These are phyloP conservation scores for Poronia punctata DNA, from an alignment of 495 filamentous ascomycete genomes.

Conservation along the genomic window DNA sequence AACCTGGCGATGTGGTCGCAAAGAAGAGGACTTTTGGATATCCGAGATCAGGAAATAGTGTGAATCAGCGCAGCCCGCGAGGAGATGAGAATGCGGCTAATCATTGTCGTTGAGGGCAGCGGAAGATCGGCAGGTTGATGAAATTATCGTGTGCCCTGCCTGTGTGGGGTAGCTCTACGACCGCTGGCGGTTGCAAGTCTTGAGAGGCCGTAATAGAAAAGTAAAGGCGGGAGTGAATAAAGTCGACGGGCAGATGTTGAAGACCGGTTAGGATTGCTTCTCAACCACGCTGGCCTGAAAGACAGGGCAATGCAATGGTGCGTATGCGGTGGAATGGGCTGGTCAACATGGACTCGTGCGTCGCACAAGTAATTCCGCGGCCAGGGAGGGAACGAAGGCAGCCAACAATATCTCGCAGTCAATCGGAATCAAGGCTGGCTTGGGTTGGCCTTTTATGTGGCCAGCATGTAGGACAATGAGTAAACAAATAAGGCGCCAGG, in stretches of 20 bases:
- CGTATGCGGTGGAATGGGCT: slow-evolving; percentile 8
- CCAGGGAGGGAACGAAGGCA: slow-evolving; percentile 2
- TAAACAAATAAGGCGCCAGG: no score
- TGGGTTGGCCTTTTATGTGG: no score
- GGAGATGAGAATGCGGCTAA: slow-evolving; percentile 40
- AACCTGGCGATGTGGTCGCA: slow-evolving; percentile 18
- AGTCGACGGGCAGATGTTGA: slow-evolving; percentile 12
- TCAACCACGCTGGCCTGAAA: slow-evolving; percentile 14
- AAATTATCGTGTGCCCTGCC: slow-evolving; percentile 5
- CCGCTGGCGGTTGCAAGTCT: slow-evolving; percentile 6
- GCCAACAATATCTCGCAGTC: neutral
- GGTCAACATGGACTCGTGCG: slow-evolving; percentile 9
- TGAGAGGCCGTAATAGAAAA: slow-evolving; percentile 5
- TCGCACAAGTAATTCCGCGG: slow-evolving; percentile 8
- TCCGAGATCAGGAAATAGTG: slow-evolving; percentile 40
- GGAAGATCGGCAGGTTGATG: slow-evolving; percentile 13
- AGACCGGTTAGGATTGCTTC: slow-evolving; percentile 21
- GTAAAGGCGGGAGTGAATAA: slow-evolving; percentile 9
- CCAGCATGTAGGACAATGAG: no score
- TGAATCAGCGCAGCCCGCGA: slow-evolving; percentile 41
- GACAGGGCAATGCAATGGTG: slow-evolving; percentile 3
- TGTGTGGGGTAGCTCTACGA: slow-evolving; percentile 2
- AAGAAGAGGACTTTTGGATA: no score
- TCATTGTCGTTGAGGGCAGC: slow-evolving; percentile 37
- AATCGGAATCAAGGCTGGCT: slow-evolving; percentile 2